Evolutionary conservation across 169 alveolate species (phyloP), one percentile per base, ranked within the genome.

Genomic region (Plasmodium blacklocki): DNA sequence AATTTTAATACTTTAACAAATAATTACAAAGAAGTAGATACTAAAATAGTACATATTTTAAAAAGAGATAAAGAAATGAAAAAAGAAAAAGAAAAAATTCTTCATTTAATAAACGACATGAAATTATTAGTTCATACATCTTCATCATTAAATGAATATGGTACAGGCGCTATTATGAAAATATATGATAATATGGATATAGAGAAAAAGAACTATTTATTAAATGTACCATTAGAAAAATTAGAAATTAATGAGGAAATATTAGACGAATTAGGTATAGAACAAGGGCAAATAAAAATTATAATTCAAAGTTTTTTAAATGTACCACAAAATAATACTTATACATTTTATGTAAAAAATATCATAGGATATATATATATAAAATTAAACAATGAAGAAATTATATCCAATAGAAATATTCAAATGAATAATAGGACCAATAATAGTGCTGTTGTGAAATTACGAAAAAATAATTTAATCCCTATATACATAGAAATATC

Each of bases 121-220:
- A 83, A 83, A 83, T 59, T 49, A 58, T 50, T 83, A 23, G 23
- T 83, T 59, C 56, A 32, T 14, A 83, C 64, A 9, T 52, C 91
- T 56, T 83, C 91, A 21, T 45, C 85, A 23, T 70, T 83, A 73
- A 73, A 49, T 18, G 60, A 83, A 58, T 83, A 83, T 58, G 91
- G 91, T n/a, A 83, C 83, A 11, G 91, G 91, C 2, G 91, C 91
- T 29, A 19, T 83, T 21, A 83, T 83, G 91, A 59, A 70, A 58
- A 59, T 83, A 68, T 83, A 83, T 50, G 91, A 83, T 52, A 83
- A 39, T 50, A 70, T 54, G 26, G 86, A 83, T 45, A 58, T 71
- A 70, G 50, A 32, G 14, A 56, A 70, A 18, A 83, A 60, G 32
- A 63, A 67, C 15, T 68, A 58, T 60, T 83, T 83, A 73, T 45